These are phyloP conservation scores for Kluyveromyces sp. DNA, from an alignment of 1,139 yeast species.

Conservation along the genomic window DNA sequence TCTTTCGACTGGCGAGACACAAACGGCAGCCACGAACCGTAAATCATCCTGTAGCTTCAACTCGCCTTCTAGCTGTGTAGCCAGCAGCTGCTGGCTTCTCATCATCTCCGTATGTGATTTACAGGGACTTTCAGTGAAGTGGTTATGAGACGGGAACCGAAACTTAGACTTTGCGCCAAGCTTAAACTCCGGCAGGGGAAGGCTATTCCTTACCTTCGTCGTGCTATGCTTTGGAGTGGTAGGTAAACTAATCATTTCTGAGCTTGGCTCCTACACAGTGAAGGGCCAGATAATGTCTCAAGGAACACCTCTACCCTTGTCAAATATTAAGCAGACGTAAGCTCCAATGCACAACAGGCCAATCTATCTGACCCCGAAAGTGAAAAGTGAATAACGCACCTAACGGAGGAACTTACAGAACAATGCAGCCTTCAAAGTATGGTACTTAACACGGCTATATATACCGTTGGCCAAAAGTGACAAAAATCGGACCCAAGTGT, in stretches of 20 bases:
- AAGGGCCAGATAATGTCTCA: no score
- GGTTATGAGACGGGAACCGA: neutral
- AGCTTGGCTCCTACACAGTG: neutral
- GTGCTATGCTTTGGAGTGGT: constrained; percentile 1
- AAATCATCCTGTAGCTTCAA: neutral
- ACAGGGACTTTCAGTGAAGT: neutral
- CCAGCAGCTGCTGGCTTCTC: neutral
- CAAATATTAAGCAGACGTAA: no score
- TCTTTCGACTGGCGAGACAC: neutral
- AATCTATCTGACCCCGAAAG: no score
- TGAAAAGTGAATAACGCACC: no score
- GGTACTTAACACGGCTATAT: neutral
- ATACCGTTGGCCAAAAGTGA: neutral
- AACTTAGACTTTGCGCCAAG: neutral
- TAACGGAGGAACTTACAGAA: no score
- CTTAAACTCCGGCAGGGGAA: neutral
- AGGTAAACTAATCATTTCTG: neutral
- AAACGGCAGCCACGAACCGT: neutral
- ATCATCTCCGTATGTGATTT: constrained; percentile 3
- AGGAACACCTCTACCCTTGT: no score
- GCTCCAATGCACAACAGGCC: no score
- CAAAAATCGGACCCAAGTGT: neutral
- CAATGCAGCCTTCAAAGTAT: no score
- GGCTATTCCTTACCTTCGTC: neutral
- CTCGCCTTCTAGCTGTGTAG: neutral